A percentile compares a stretch with the other conserved stretches of the same genome.
Conservation (phyloP, 352 stramenopile species). For the Pythium pyrilobum region DNA sequence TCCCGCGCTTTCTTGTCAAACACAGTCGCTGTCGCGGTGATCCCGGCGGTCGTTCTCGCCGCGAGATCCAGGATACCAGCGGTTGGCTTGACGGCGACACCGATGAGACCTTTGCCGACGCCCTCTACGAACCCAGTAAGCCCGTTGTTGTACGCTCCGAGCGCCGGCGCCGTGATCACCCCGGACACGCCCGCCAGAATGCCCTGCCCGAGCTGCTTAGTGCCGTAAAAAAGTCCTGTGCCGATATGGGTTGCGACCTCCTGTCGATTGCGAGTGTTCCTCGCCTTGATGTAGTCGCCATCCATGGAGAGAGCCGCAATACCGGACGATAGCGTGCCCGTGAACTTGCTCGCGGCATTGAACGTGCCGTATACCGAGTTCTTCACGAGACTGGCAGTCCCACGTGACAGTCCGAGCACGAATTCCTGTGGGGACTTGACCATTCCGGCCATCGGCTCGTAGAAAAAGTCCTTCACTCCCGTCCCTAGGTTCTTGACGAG, state of each 20-base stretch:
- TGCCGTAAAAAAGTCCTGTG: conserved; percentile 80
- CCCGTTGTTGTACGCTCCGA: conserved; percentile 87
- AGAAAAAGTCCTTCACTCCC: conserved; percentile 90
- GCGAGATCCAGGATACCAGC: conserved; percentile 82
- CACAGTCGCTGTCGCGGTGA: conserved; percentile 78
- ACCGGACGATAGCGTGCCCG: conserved; percentile 86
- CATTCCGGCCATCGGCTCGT: conserved; percentile 83
- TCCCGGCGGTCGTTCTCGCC: conserved; percentile 68
- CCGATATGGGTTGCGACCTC: conserved; percentile 84
- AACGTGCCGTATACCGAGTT: conserved; percentile 91
- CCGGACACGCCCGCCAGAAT: conserved; percentile 88
- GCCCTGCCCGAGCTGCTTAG: conserved; percentile 88
- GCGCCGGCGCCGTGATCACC: conserved; percentile 87
- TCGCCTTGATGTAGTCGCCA: conserved; percentile 80
- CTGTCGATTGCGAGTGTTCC: conserved; percentile 68
- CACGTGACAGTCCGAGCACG: conserved; percentile 80
- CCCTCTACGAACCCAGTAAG: conserved; percentile 87
- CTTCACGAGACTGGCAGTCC: conserved; percentile 86
- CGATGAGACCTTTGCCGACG: conserved; percentile 82
- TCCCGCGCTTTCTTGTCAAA: conserved; percentile 75
- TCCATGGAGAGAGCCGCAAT: conserved; percentile 89
- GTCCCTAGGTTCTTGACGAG: conserved; percentile 85
- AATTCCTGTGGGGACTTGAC: conserved; percentile 87
- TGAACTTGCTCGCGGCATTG: conserved; percentile 92
- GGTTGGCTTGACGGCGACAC: conserved; percentile 85